These are phyloP conservation scores for Endogone sp. DNA, from an alignment of 192 early-diverging fungal genomes.

Conservation along the genomic window DNA sequence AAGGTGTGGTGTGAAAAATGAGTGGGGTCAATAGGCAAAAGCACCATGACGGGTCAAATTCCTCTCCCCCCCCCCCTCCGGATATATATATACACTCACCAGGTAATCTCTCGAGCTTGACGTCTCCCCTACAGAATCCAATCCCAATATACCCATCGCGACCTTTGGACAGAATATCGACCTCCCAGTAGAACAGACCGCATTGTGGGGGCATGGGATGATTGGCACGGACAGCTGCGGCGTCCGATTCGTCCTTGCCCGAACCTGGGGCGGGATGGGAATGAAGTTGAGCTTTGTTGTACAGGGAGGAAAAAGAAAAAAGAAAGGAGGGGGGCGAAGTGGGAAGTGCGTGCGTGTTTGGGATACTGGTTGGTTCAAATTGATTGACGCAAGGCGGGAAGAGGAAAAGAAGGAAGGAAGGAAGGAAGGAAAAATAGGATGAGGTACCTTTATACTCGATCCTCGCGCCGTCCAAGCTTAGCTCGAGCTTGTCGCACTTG, in stretches of 20 bases:
- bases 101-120: slow-evolving; percentile 67
- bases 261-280: slow-evolving; percentile 4
- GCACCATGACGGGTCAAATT: no score
- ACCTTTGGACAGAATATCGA: slow-evolving; percentile 81
- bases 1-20: not conserved
- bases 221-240: slow-evolving; percentile 78
- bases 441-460: slow-evolving; percentile 50
- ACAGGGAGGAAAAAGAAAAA: not conserved
- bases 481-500: slow-evolving; percentile 45
- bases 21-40: not conserved
- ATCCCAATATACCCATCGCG: slow-evolving; percentile 89
- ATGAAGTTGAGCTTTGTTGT: no score
- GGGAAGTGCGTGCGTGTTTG: no score
- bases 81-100: slow-evolving; percentile 43
- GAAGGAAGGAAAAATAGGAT: not conserved
- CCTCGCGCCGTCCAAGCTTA: slow-evolving; percentile 32
- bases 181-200: slow-evolving; percentile 93
- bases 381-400: no score
- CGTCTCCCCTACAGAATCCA: slow-evolving; percentile 65
- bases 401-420: not conserved
- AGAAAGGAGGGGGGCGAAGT: not conserved
- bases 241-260: slow-evolving; percentile 71
- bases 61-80: not conserved
- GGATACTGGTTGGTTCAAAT: no score
- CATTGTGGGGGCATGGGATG: slow-evolving; percentile 76